phyloP scores from a whole-genome alignment of 305 asterid species.

The Plantago coronopus region DNA sequence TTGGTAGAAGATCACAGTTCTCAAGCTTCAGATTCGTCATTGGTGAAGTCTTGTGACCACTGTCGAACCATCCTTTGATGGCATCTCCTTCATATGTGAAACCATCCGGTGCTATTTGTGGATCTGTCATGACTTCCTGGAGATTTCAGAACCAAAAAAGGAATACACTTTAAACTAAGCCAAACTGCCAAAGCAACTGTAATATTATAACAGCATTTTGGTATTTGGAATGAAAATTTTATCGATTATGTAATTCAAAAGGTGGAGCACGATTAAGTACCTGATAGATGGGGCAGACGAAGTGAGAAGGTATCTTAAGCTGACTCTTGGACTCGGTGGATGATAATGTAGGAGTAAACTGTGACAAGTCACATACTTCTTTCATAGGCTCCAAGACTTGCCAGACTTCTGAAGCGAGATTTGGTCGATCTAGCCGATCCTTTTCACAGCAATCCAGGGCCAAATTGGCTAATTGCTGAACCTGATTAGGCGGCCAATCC shows the following conservation, averaged over 20 bases:
- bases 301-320: slow-evolving; percentile 64
- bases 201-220: no score
- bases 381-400: slow-evolving; percentile 55
- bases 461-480: slow-evolving; percentile 47
- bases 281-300: slow-evolving; percentile 85
- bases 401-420: slow-evolving; percentile 57
- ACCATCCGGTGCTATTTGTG: slow-evolving; percentile 87
- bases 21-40: slow-evolving; percentile 88
- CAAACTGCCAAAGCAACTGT: no score
- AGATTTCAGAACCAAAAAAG: slow-evolving; percentile 11
- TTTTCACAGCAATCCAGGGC: slow-evolving; percentile 68
- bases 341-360: slow-evolving; percentile 29
- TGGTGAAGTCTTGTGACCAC: slow-evolving; percentile 87
- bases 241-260: neutral
- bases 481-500: slow-evolving; percentile 68
- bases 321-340: slow-evolving; percentile 38
- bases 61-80: slow-evolving; percentile 77
- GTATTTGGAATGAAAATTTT: neutral
- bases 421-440: slow-evolving; percentile 47
- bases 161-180: slow-evolving; percentile 1
- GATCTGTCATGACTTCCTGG: slow-evolving; percentile 95
- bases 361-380: slow-evolving; percentile 34
- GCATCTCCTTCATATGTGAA: slow-evolving; percentile 92
- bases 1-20: slow-evolving; percentile 73
- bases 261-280: slow-evolving; percentile 31